Evolutionary conservation across 1,284 basidiomycete species (phyloP), one percentile per base, ranked within the genome.

Genomic region (Gomphus sp.): DNA sequence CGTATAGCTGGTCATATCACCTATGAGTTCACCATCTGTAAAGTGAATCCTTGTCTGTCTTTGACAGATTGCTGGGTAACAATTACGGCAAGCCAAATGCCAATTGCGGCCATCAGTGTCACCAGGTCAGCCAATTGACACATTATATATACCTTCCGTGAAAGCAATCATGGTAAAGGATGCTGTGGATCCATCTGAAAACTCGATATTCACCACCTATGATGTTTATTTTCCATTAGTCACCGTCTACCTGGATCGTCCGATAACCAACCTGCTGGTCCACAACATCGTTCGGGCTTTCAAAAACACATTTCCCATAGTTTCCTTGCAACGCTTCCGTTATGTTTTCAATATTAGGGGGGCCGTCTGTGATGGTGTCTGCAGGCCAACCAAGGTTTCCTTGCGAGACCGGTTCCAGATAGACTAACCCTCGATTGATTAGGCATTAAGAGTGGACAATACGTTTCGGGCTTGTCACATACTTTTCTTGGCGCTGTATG

Each of bases 401-500:
- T 33, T 72, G 71, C 7, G 75, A 69, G 14, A 89, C 78, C 28
- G 79, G 79, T 34, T 88, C 85, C 22, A 89, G 74, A 70, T 91
- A 91, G 61, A 91, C 88, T 91, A 64, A 0, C 22, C 56, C 12
- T 37, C 2, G 45, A 58, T 16, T 63, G 43, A 50, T 67, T 55
- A 55, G 58, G 54, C 6, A 11, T 47, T 55, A 28, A 57, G 1
- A 47, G 8, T 36, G 37, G 37, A n/a, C 41, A n/a, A 43, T 18
- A 43, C 34, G 2, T 18, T 53, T 22, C 25, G 16, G 11, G 12
- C 10, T 31, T 5, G 52, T 14, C n/a, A 64, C 79, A 56, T 64
- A 88, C 89, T 82, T 74, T 84, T 87, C 76, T 91, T 91, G 31
- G 91, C 90, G 64, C 88, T 91, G 70, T 92, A 93, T 2, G 88